Conservation (phyloP, 306 rosid genomes). For the Rosa multiflora region DNA sequence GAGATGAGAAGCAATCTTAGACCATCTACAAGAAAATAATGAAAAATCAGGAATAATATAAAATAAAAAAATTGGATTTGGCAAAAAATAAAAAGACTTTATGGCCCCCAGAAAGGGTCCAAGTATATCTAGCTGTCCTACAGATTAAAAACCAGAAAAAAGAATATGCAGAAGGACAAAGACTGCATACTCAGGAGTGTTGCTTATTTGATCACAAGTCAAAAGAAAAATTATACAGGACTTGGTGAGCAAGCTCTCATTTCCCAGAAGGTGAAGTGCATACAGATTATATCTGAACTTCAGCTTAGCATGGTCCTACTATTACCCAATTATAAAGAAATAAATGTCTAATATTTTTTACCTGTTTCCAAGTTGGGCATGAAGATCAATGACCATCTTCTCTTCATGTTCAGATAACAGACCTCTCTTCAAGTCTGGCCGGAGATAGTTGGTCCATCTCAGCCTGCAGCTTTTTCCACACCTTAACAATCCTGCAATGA, state of each 20-base stretch:
- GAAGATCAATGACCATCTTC: conserved; percentile 89
- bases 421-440: conserved; percentile 96
- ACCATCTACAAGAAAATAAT: conserved; percentile 48
- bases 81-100: conserved; percentile 24
- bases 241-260: not conserved
- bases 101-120: conserved; percentile 20
- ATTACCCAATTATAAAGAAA: not conserved
- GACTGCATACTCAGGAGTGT: not conserved
- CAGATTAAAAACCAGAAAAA: not conserved
- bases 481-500: conserved; percentile 72
- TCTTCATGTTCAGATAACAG: conserved; percentile 82
- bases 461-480: conserved; percentile 97
- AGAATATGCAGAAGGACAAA: not conserved
- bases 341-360: conserved; percentile 8
- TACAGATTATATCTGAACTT: not conserved
- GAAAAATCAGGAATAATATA: not conserved
- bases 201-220: not conserved
- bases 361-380: conserved; percentile 97
- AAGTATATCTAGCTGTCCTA: not conserved
- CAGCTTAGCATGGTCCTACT: conserved; percentile 2
- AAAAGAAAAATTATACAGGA: no score
- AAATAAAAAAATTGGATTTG: not conserved
- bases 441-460: conserved; percentile 86
- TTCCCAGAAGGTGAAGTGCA: not conserved
- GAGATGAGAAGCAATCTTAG: conserved; percentile 75